Percentiles rank a stretch among this genome's conserved stretches.
Conservation (phyloP, 805 yeast species). For the Kluyveromyces lactis region DNA sequence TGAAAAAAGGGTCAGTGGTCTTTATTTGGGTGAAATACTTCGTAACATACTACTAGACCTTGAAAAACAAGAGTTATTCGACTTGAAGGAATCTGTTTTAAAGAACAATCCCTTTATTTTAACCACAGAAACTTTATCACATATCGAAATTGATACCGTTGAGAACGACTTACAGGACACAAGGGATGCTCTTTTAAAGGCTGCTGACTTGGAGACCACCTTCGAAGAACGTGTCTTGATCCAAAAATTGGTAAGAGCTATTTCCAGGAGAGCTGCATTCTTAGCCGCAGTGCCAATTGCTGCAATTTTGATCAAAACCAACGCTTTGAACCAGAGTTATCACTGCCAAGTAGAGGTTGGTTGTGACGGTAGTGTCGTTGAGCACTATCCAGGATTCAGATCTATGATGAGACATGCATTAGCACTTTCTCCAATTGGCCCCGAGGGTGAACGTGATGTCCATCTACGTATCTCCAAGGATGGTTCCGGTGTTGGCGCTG, state of each 20-base stretch:
- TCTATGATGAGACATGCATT: conserved; percentile 74
- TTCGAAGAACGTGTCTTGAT: conserved; percentile 65
- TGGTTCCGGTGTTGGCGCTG: conserved; percentile 97
- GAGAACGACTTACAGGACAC: conserved; percentile 65
- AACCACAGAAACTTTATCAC: conserved; percentile 77
- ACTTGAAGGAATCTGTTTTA: conserved; percentile 44
- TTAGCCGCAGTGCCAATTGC: conserved; percentile 86
- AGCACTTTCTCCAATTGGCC: conserved; percentile 58
- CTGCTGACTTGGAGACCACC: conserved; percentile 62
- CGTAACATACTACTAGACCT: conserved; percentile 68
- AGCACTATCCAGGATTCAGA: conserved; percentile 86
- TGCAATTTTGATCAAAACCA: conserved; percentile 61
- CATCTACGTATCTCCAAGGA: conserved; percentile 81
- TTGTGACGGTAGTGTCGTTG: conserved; percentile 91
- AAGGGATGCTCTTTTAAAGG: conserved; percentile 56
- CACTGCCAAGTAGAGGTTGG: conserved; percentile 85
- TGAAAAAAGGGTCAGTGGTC: conserved; percentile 86
- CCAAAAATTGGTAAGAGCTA: conserved; percentile 65
- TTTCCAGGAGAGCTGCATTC: conserved; percentile 83
- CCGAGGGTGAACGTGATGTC: conserved; percentile 66
- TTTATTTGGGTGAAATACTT: conserved; percentile 86
- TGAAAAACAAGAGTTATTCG: conserved; percentile 47
- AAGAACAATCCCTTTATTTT: conserved; percentile 63
- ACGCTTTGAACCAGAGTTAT: conserved; percentile 45
- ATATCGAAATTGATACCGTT: conserved; percentile 73